phyloP scores from a whole-genome alignment of 176 grass and related monocot genomes.

The Panicum miliaceum region DNA sequence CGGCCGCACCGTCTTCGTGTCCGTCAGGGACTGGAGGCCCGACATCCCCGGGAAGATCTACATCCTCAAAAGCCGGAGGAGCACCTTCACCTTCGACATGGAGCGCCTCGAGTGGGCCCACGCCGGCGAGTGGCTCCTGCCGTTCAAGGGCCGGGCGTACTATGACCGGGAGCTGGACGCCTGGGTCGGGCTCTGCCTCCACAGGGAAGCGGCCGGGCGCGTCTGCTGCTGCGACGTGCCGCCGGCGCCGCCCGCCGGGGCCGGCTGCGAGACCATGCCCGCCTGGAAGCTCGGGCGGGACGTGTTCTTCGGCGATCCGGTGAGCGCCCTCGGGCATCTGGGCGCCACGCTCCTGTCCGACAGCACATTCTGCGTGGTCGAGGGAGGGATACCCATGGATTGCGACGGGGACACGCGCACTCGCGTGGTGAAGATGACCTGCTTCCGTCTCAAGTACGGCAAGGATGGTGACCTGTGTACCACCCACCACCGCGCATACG shows the following conservation, averaged over 20 bases:
- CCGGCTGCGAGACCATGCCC: neutral
- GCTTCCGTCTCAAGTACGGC: conserved; percentile 16
- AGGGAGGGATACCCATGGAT: too few species aligned
- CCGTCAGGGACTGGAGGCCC: neutral
- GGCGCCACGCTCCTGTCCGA: neutral
- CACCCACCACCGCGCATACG: neutral
- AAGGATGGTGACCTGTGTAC: conserved; percentile 18
- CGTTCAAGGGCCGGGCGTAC: neutral
- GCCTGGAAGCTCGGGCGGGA: neutral
- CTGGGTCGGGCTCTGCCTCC: neutral
- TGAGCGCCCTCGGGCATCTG: fast-evolving
- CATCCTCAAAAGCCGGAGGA: neutral
- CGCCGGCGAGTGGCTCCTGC: too few species aligned
- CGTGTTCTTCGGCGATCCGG: neutral
- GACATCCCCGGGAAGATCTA: neutral
- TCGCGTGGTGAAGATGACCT: neutral
- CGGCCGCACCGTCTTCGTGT: neutral
- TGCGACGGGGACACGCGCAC: neutral
- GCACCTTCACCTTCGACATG: conserved; percentile 20
- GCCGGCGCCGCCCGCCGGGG: neutral
- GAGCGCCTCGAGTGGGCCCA: neutral
- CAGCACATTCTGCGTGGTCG: too few species aligned
- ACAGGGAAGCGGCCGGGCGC: neutral
- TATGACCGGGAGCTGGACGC: neutral
- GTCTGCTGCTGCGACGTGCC: neutral